Evolutionary conservation across 768 basidiomycete species (phyloP), one percentile per base, ranked within the genome.

Genomic region (Hericium erinaceus): DNA sequence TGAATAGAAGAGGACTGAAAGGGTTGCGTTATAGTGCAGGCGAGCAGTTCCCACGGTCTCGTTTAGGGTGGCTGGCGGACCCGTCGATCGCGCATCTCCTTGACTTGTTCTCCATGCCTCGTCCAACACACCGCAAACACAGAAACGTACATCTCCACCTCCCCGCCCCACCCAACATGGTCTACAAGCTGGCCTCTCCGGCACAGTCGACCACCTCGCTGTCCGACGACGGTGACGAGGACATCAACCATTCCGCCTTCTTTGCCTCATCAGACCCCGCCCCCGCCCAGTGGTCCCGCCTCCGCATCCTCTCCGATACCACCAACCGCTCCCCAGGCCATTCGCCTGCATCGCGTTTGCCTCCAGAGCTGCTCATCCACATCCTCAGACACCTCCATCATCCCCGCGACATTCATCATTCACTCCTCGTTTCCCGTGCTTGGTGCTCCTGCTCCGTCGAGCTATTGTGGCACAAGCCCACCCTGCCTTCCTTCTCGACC

Each of bases 371-470:
- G 41, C 84, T 98, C 67, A 89, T 97, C 15, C 87, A 95, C 68
- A 89, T 98, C 66, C 80, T 99, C 64, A 89, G 87, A 62, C 83
- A 93, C 64, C 77, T 99, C 12, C 81, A 87, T 63, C 77, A 82
- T 0, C 74, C 85, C 33, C 77, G 79, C 58, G 90, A 95, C 70
- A 79, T 98, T 50, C 81, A 87, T 61, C 75, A 77, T 61, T 79
- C 82, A 41, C 78, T 95, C 59, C 83, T 87, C 57, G 94, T 98
- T 26, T 93, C 85, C 18, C 84, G 91, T 57, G 79, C 83, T 26
- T 99, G 95, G 94, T 98, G 93, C 77, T 88, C 95, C 68, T 97
- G 93, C 71, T 85, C 92, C 33, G 93, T 95, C 46, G 92, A 98
- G 70, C 80, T 98, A 20, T 78, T 98, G 22, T 99, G 95, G 95